Evolutionary conservation across 2,329 filamentous ascomycete species (phyloP), one percentile per base, ranked within the genome.

Genomic region (Ophiostoma angusticollis): DNA sequence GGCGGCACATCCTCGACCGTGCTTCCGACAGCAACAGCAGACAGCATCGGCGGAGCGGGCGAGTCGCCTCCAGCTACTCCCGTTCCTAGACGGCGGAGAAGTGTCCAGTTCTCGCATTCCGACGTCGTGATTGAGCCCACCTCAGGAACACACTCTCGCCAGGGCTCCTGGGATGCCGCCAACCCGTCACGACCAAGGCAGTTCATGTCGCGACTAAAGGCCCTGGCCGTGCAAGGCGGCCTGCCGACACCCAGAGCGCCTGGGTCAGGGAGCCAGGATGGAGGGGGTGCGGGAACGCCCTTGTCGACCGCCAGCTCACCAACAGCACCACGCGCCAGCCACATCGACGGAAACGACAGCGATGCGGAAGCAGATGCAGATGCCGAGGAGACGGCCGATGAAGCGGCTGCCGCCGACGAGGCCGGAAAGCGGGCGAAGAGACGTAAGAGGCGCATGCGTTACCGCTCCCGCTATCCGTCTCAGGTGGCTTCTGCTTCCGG

Each of bases 311-410:
- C 61, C 5, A 66, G 57, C 46, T 72, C 72, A 9, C 71, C 74
- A 3, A 63, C 61, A 1, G 51, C 58, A 6, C 52, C 58, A 2
- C 63, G 68, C 28, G 60, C 62, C 22, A 48, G 45, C n/a, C 51
- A 52, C n/a, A 37, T 44, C 9, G 43, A 65, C 31, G 63, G 63
- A 72, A 43, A 69, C 45, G 76, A 74, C 16, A 83, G 77, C 54
- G 84, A 87, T 55, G 75, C 68, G 12, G 79, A 82, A 52, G 38
- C 24, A 16, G 40, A 49, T 16, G 42, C 37, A 2, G 46, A 49
- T 55, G 84, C 80, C 2, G 87, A 93, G 54, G 84, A 91, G 54
- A 93, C 85, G 31, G 83, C 78, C 0, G 84, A 86, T 37, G 87
- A 94, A 53, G 70, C 68, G n/a, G n/a, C n/a, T n/a, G 61, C 62